A percentile compares a stretch with the other conserved stretches of the same genome.
Conservation (phyloP, 345 rosid species). For the Eucalyptus polybractea region DNA sequence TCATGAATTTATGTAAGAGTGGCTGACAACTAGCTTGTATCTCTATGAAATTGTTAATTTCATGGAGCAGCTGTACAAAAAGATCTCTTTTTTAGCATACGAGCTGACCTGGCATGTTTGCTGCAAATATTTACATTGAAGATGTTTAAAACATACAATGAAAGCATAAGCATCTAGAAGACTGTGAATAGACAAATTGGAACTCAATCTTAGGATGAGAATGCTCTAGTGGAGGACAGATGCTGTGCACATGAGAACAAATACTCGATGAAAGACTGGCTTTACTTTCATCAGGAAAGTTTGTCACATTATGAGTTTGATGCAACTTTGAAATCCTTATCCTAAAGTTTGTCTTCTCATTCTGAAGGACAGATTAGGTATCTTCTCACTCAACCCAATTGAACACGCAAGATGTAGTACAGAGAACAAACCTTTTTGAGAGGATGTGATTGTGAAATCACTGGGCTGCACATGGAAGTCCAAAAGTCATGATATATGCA, state of each 20-base stretch:
- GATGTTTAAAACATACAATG: not conserved
- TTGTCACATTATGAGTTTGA: not conserved
- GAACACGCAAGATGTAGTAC: not conserved
- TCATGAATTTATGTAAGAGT: not conserved
- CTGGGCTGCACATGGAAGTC: constrained; percentile 28
- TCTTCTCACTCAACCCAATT: not conserved
- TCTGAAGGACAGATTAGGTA: not conserved
- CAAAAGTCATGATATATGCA: not conserved
- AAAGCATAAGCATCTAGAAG: not conserved
- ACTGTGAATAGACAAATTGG: not conserved
- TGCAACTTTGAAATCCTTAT: not conserved
- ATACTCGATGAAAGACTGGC: not conserved
- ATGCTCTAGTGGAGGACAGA: not conserved
- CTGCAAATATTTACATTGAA: not conserved
- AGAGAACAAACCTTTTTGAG: constrained; percentile 32
- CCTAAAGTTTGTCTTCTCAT: not conserved
- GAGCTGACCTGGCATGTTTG: not conserved
- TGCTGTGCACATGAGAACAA: not conserved
- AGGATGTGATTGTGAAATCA: constrained; percentile 13
- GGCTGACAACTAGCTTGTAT: not conserved
- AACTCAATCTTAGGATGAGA: not conserved
- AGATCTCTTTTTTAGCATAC: not conserved
- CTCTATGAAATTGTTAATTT: not conserved
- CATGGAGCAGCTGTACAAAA: not conserved
- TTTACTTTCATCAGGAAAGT: not conserved